These are phyloP conservation scores for Corynascus novoguineensis DNA, from an alignment of 495 filamentous ascomycete species.

Conservation along the genomic window DNA sequence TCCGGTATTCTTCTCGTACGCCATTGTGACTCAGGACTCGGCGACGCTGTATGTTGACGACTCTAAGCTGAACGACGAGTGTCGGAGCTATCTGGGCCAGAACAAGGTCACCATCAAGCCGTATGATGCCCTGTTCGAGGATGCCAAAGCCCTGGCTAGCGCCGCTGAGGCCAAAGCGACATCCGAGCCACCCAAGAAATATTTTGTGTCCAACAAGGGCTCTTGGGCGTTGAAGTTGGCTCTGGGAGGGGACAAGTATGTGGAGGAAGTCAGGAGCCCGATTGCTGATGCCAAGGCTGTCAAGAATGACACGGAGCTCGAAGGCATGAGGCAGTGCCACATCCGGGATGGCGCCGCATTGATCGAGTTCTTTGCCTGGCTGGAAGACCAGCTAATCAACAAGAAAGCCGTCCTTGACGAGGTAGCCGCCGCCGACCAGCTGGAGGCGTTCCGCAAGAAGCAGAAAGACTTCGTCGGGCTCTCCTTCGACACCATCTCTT, in stretches of 20 bases:
- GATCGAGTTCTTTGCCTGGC: slow-evolving; percentile 92
- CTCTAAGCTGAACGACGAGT: slow-evolving; percentile 66
- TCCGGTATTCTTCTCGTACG: slow-evolving; percentile 98
- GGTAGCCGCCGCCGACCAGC: slow-evolving; percentile 82
- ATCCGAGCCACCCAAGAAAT: slow-evolving; percentile 54
- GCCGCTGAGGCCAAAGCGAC: slow-evolving; percentile 34
- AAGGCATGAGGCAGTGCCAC: slow-evolving; percentile 92
- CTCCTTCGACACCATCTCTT: slow-evolving; percentile 94
- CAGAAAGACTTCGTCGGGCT: slow-evolving; percentile 82
- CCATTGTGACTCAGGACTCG: slow-evolving; percentile 73
- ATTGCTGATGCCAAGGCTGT: slow-evolving; percentile 94
- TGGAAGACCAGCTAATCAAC: slow-evolving; percentile 77
- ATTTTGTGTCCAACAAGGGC: slow-evolving; percentile 78
- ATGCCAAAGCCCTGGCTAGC: slow-evolving; percentile 59
- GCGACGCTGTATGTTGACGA: slow-evolving; percentile 82
- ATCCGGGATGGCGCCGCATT: slow-evolving; percentile 90
- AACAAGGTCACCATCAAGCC: slow-evolving; percentile 69
- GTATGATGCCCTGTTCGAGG: slow-evolving; percentile 77
- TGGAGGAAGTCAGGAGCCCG: slow-evolving; percentile 83
- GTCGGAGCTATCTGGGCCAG: slow-evolving; percentile 62
- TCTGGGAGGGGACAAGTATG: slow-evolving; percentile 79
- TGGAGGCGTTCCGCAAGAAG: slow-evolving; percentile 76
- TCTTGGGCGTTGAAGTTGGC: slow-evolving; percentile 90
- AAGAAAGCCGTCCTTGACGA: slow-evolving; percentile 77
- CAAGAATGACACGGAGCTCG: slow-evolving; percentile 87